Base-by-base conservation (phyloP, 495 filamentous ascomycete species). In the Astrothelium subdiscretum region DNA sequence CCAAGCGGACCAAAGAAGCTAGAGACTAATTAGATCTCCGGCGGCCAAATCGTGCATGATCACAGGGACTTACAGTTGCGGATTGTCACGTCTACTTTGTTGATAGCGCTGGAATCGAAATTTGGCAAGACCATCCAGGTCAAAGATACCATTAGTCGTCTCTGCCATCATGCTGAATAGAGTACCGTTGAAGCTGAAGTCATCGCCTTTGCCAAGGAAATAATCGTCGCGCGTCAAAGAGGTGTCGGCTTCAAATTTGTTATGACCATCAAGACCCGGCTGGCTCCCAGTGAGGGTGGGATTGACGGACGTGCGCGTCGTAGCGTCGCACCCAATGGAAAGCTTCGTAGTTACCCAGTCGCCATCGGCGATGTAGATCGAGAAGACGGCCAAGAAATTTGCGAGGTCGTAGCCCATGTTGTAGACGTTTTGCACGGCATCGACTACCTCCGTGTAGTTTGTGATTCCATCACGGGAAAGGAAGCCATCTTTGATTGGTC, bases 261-360 rank as follows among this genome's bases (percentile, higher is more conserved):
- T 76, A 67, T 78, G 76, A 35, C 72, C 73, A 60, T 77, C 66
- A 5, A 78, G 62, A 40, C 75, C 76, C 1, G 70, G 69, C 66
- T 76, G 70, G 22, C 59, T 64, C 22, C 74, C 74, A 31, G 74
- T 73, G 32, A 75, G 38, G 29, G 57, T n/a, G 3, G 73, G 69
- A 32, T 57, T 68, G 35, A 64, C 60, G 2, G 74, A 74, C 1
- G 75, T 77, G 31, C 73, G 66, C 5, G 62, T 71, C 5, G 75
- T 76, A 40, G 75, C 74, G 65, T 78, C 72, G 63, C 76, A 78
- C 8, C 75, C 75, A 59, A 78, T 74, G 22, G 72, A 75, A 2
- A 78, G 62, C 67, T 75, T 77, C 59, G 66, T 63, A 3, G 76
- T 78, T n/a, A 73, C 62, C 2, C 67, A 20, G 52, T 76, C 74